phyloP scores from a whole-genome alignment of 106 monocot species.

The Dendrobium huoshanense region DNA sequence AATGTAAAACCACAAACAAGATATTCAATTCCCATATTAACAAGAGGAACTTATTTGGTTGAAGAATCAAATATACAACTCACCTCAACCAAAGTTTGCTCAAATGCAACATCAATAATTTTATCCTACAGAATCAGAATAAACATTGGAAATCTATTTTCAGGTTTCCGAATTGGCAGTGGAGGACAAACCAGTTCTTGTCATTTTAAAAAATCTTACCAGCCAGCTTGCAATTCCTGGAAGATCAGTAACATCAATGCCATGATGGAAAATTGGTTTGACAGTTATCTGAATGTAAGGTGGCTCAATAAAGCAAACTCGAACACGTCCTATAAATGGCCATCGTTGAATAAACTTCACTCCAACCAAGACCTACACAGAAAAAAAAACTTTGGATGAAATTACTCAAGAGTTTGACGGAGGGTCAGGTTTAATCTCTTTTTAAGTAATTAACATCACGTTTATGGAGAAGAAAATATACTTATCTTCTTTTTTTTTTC shows the following conservation, averaged over 20 bases:
- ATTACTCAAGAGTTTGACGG: background rate
- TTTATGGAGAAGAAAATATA: background rate
- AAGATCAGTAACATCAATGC: conserved; percentile 89
- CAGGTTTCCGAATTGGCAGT: background rate
- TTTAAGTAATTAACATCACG: background rate
- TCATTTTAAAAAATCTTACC: conserved; percentile 31
- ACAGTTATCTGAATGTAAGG: conserved; percentile 89
- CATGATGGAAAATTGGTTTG: conserved; percentile 83
- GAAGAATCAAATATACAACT: background rate
- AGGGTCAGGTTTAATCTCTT: background rate
- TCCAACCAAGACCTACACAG: conserved; percentile 59
- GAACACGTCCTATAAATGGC: conserved; percentile 76
- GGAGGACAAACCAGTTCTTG: background rate
- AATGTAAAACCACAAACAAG: background rate
- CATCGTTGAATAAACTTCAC: conserved; percentile 70
- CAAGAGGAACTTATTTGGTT: conserved; percentile 1
- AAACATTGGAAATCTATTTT: background rate
- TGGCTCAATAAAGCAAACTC: conserved; percentile 80
- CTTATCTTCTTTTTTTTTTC: background rate
- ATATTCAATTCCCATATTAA: background rate
- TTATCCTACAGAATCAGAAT: background rate
- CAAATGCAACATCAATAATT: conserved; percentile 17
- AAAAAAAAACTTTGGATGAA: background rate
- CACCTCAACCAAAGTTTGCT: conserved; percentile 25
- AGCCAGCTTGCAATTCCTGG: conserved; percentile 94